Base-by-base conservation (phyloP, 345 rosid species). In the Eucalyptus sp. region DNA sequence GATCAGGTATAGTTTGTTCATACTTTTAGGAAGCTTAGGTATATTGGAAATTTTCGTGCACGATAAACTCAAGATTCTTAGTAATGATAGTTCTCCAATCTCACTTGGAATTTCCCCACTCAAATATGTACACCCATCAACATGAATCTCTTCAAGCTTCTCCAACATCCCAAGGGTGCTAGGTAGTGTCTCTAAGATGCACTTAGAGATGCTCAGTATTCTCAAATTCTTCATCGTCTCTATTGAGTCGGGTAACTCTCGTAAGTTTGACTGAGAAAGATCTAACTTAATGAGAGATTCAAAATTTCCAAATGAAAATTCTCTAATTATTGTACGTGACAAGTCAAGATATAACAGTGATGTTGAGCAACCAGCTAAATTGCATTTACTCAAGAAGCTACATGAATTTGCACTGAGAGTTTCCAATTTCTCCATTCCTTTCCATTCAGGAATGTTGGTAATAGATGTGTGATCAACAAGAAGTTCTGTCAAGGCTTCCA, bases 371-470 rank as follows among this genome's bases (percentile, higher is more conserved):
- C 52, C 0, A 5, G 7, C 52, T 50, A 50, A 50, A 50, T 50
- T 50, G 17, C 52, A 50, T 50, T 50, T 1, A 50, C 52, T 50
- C 1, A 50, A 1, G 14, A 5, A 50, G 14, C 0, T 0, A 50
- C 52, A 50, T 0, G 0, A 5, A 0, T 0, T 0, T 50, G 18
- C 52, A 50, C 1, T 15, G 1, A 15, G 52, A 2, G 52, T 5
- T 50, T 50, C 7, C 18, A 50, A 50, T 50, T 50, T 50, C 52
- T 50, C 7, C 18, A 50, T 50, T 50, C 52, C 52, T 2, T 2
- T 50, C 52, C 52, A 15, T 50, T 50, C 3, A 2, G 1, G 18
- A 50, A 50, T 5, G 0, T 50, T 50, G 18, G 7, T 15, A 15
- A 50, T 50, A 14, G 16, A 50, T 15, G 52, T 50, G 3, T 1